These are phyloP conservation scores for Starmerella stigmatis DNA, from an alignment of 805 yeast species.

Conservation along the genomic window DNA sequence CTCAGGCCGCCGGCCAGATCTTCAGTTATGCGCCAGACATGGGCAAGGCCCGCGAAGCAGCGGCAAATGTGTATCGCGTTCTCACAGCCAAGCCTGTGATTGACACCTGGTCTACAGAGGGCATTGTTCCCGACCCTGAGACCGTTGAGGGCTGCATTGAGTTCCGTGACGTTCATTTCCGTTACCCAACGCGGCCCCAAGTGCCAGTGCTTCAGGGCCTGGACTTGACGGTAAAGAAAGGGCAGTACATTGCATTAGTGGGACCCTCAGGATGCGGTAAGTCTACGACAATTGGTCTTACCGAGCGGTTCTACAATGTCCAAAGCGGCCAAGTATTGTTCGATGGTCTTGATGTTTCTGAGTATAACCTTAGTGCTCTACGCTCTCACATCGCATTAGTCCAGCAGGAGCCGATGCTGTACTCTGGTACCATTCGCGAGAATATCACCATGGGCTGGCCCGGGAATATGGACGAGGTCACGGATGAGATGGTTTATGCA, in stretches of 20 bases:
- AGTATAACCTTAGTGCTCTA: conserved; percentile 41
- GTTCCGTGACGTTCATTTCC: conserved; percentile 49
- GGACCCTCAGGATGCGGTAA: conserved; percentile 58
- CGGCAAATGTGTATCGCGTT: conserved; percentile 29
- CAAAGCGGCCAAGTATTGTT: conserved; percentile 40
- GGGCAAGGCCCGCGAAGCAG: conserved; percentile 35
- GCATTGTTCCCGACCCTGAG: conserved; percentile 27
- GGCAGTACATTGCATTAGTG: conserved; percentile 53
- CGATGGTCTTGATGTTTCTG: conserved; percentile 43
- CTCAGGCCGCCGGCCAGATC: conserved; percentile 36
- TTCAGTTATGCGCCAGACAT: conserved; percentile 37
- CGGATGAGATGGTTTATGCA: conserved; percentile 38
- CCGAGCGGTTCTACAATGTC: conserved; percentile 43
- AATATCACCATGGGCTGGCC: conserved; percentile 44
- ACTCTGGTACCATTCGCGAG: conserved; percentile 46
- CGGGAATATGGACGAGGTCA: conserved; percentile 26
- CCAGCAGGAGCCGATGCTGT: conserved; percentile 51
- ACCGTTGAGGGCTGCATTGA: conserved; percentile 41
- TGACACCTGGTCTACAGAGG: conserved; percentile 29
- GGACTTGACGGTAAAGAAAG: conserved; percentile 39
- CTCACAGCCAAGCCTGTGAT: conserved; percentile 30
- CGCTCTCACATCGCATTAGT: conserved; percentile 47
- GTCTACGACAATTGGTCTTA: conserved; percentile 45
- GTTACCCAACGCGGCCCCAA: conserved; percentile 52
- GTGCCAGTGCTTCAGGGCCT: conserved; percentile 44